Percentiles rank a stretch among this genome's conserved stretches.
Conservation (phyloP, 78 protist species). For the Planoprotostelium fungivorum region DNA sequence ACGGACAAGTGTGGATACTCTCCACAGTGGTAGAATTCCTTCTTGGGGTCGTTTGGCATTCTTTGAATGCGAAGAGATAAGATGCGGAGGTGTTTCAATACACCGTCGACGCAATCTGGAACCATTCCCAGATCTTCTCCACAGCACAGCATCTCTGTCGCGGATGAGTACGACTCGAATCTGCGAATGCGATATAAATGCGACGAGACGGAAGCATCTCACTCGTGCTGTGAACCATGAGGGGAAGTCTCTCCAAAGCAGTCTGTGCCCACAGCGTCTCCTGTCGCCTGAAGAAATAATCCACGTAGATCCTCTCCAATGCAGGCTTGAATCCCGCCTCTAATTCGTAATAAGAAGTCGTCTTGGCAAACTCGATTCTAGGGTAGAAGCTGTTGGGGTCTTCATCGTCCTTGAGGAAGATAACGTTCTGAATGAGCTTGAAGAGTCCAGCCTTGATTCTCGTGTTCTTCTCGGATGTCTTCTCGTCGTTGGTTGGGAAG, state of each 20-base stretch:
- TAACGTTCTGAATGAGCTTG: conserved; percentile 34
- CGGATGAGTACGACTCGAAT: neutral
- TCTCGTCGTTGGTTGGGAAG: neutral
- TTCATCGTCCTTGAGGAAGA: conserved; percentile 16
- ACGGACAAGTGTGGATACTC: conserved; percentile 60
- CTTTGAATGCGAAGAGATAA: conserved; percentile 54
- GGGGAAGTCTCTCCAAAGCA: conserved; percentile 58
- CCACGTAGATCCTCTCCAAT: conserved; percentile 37
- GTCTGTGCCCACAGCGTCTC: conserved; percentile 59
- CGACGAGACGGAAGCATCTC: neutral
- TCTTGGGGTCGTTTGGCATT: conserved; percentile 49
- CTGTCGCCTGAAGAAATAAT: conserved; percentile 61
- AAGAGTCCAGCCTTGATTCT: conserved; percentile 56
- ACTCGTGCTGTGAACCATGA: conserved; percentile 13
- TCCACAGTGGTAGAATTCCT: conserved; percentile 38
- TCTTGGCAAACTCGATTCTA: conserved; percentile 51
- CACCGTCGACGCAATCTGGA: conserved; percentile 60
- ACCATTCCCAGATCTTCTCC: conserved; percentile 85
- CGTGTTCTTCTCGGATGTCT: neutral
- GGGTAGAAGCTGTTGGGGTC: conserved; percentile 45
- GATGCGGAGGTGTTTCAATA: conserved; percentile 41
- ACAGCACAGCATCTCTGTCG: conserved; percentile 65
- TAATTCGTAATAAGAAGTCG: conserved; percentile 44
- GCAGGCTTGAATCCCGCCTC: conserved; percentile 31
- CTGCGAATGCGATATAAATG: too few relatives aligned